phyloP scores from a whole-genome alignment of 1,284 basidiomycete genomes.

The Amylostereum areolatum region DNA sequence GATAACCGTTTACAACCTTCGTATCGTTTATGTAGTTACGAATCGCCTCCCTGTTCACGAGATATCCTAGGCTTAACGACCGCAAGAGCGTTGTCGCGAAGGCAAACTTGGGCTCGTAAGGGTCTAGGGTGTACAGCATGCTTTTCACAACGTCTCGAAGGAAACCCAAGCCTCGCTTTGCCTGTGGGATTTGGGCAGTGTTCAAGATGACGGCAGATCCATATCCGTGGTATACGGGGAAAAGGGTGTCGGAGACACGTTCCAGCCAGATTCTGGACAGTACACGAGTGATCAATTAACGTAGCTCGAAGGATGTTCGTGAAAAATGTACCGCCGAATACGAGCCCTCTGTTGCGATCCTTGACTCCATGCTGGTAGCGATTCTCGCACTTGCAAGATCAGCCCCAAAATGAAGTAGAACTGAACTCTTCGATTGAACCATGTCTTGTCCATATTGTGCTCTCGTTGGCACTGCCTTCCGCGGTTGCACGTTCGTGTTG shows the following conservation, averaged over 20 bases:
- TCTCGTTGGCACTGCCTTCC: neutral
- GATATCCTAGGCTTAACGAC: neutral
- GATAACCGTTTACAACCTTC: slow-evolving; percentile 7
- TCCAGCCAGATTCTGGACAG: slow-evolving; percentile 3
- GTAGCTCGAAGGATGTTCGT: neutral
- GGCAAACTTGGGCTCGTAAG: neutral
- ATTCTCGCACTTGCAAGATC: no score
- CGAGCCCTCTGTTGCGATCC: no score
- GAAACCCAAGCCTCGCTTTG: neutral
- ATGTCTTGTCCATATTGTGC: neutral
- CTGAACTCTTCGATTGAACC: neutral
- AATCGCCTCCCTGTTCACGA: neutral
- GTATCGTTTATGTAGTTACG: slow-evolving; percentile 13
- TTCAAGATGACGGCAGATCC: neutral
- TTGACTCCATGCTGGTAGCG: no score
- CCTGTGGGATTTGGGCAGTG: neutral
- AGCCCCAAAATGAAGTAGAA: neutral
- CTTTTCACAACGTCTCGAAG: no score
- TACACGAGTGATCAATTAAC: neutral
- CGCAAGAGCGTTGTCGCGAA: neutral
- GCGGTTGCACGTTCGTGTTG: no score
- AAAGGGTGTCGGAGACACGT: neutral
- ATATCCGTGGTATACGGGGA: neutral
- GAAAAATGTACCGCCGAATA: no score
- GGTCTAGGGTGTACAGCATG: neutral